Base-by-base conservation (phyloP, 441 rosid species). In the Syzygium syzygioides region DNA sequence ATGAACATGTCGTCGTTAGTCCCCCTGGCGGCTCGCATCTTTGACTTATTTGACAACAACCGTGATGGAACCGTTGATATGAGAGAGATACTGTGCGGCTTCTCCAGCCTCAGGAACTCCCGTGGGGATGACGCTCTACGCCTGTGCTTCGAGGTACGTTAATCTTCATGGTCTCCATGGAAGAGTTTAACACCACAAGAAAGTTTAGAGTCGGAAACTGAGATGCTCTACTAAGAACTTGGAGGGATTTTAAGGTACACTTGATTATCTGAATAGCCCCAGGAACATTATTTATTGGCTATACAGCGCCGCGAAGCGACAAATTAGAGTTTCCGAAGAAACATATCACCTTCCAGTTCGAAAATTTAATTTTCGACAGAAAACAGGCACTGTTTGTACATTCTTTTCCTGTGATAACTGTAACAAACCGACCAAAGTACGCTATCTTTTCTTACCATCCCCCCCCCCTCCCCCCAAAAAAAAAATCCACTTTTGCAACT, bases 31-130 rank as follows among this genome's bases (percentile, higher is more conserved):
- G 91, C 98, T 15, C 94, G 98, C 41, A 94, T 96, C 88, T 96
- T 95, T 52, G 95, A 95, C 88, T 87, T 96, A 3, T 94, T 96
- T 9, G 97, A 96, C 90, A 91, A 95, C 91, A 96, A 96, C 71
- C 94, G 97, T 0, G 97, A 96, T 88, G 96, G 98, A 83, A 96
- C 96, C 0, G 93, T 96, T 30, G 96, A 96, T 88, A 94, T 94
- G 96, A 95, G 97, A 86, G 98, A 95, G 91, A 94, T 95, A 52
- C 93, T 96, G 3, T 94, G 98, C 19, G 98, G 97, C 64, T 94
- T 96, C 88, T 94, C 97, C 83, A 96, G 93, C 93, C 96, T 96
- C 68, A 93, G 92, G 90, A 96, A 94, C 88, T 96, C 96, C 23
- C 89, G 85, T 86, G 98, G 97, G 84, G 96, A 96, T 25, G 95